phyloP scores from a whole-genome alignment of 352 stramenopile genomes.

The Globisporangium irregulare region DNA sequence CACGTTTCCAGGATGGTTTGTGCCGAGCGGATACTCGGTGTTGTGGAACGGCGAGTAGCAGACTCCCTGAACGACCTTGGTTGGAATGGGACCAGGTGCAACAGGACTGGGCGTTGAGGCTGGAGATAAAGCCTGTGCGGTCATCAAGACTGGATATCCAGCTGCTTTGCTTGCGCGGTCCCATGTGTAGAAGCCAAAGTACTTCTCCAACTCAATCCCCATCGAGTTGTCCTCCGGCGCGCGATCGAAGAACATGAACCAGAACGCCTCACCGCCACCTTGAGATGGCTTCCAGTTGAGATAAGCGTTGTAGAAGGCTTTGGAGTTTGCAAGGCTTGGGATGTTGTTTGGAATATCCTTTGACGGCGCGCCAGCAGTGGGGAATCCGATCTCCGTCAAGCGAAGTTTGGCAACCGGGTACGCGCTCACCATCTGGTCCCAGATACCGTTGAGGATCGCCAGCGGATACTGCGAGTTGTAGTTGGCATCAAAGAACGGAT shows the following conservation, averaged over 20 bases:
- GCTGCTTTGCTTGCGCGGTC: constrained; percentile 13
- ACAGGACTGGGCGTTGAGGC: no score
- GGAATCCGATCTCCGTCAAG: constrained; percentile 64
- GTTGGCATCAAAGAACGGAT: constrained; percentile 66
- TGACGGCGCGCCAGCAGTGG: constrained; percentile 35
- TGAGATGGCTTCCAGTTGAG: constrained; percentile 51
- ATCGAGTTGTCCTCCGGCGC: constrained; percentile 46
- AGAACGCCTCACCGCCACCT: constrained; percentile 58
- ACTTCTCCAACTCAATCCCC: constrained; percentile 50
- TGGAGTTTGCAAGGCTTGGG: constrained; percentile 45
- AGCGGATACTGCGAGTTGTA: constrained; percentile 47
- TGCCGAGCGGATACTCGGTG: constrained; percentile 56
- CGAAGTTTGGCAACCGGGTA: constrained; percentile 55
- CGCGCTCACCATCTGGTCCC: constrained; percentile 45
- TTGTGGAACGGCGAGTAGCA: constrained; percentile 84
- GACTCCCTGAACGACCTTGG: no score
- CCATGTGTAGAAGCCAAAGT: constrained; percentile 75
- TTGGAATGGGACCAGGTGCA: no score
- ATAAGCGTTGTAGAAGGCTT: constrained; percentile 60
- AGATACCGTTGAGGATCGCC: constrained; percentile 52
- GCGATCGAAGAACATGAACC: constrained; percentile 83
- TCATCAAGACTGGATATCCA: background rate
- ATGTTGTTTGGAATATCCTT: no score
- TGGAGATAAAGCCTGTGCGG: no score
- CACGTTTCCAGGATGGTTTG: constrained; percentile 20